Percentiles rank a stretch among this genome's conserved stretches.
These are phyloP conservation scores for Dimargaris cristalligena DNA, from an alignment of 192 early-diverging fungal genomes.

Conservation along the genomic window DNA sequence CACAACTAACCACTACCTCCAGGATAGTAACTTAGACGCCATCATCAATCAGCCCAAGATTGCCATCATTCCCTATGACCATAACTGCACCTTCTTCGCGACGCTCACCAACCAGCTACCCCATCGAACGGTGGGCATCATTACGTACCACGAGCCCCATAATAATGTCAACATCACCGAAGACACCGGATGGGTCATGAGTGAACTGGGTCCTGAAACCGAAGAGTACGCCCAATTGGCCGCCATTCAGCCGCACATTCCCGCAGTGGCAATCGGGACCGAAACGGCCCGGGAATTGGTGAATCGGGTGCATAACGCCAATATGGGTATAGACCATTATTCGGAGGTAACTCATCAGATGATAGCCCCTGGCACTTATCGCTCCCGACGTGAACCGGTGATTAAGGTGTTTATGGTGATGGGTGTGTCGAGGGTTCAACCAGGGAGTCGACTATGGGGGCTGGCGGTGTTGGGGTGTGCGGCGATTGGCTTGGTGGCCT, in stretches of 20 bases:
- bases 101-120: neutral
- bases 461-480: neutral
- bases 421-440: neutral
- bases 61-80: constrained; percentile 8
- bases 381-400: neutral
- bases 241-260: neutral
- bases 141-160: constrained; percentile 6
- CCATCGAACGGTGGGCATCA: constrained; percentile 1
- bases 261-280: constrained; percentile 5
- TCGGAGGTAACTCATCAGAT: neutral
- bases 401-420: constrained; percentile 3
- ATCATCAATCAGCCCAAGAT: constrained; percentile 5
- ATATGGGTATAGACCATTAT: constrained; percentile 1
- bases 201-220: neutral
- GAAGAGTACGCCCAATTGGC: neutral
- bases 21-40: constrained; percentile 2
- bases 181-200: constrained; percentile 2
- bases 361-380: neutral
- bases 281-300: neutral
- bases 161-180: neutral
- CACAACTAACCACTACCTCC: neutral
- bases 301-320: neutral
- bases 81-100: constrained; percentile 5
- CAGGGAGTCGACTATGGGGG: constrained; percentile 1
- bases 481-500: neutral